Base-by-base conservation (phyloP, 2,329 filamentous ascomycete species). In the Diaporthe sp. region DNA sequence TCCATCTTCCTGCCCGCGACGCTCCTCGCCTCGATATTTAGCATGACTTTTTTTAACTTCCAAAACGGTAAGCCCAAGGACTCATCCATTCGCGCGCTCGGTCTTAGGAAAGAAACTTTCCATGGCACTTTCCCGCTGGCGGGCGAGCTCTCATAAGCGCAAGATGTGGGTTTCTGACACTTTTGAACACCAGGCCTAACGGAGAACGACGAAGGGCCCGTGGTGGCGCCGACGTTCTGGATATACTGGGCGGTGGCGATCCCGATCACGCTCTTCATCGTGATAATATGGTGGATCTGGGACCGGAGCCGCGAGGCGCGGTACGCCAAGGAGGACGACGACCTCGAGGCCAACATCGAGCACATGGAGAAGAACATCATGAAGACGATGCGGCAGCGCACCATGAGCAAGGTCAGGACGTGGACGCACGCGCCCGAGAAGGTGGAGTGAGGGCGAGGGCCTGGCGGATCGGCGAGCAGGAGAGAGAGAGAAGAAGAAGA, bases 31-130 rank as follows among this genome's bases (percentile, higher is more conserved):
- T 92, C 91, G 0, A 85, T 93, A 34, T 93, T 93, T 79, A 89
- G 88, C 84, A 93, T 92, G 90, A 90, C 90, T 0, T 93, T 93
- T 81, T 93, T 93, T 84, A 88, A 92, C 82, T 92, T 92, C 78
- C 87, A 88, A 77, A 83, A 85, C 53, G 83, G 87, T 86, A 80
- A 77, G 82, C 80, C 57, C 65, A 74, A 44, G 19, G 55, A 57
- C 57, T 44, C 25, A 55, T 15, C 10, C 15, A 58, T 17, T 28
- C 31, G 25, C 15, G 17, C 19, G 17, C 19, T 4, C 10, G 3
- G 31, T 15, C 58, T 25, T 9, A 4, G 37, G n/a, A 22, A 25
- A 22, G 10, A 10, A 19, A 31, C 31, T 31, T 31, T 31, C 31
- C 31, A 31, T 6, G 5, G 31, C 31, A 22, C 8, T 17, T 25